Evolutionary conservation across 305 asterid genomes (phyloP).

Genomic region (Fraxinus floribunda): DNA sequence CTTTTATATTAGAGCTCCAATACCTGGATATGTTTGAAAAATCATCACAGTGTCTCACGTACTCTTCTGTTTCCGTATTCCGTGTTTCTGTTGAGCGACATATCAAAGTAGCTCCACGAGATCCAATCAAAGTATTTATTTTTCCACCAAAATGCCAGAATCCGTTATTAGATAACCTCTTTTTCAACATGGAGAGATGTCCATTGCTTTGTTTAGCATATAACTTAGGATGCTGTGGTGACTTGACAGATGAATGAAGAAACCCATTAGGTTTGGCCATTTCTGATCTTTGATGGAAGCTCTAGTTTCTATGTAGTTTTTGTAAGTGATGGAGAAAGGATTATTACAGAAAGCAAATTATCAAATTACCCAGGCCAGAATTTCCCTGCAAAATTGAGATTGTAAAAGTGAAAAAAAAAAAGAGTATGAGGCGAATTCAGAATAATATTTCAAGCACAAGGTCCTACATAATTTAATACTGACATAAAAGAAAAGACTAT

Average conservation of each 20-base stretch:
- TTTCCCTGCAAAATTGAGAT: constrained; percentile 24
- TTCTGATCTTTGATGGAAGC: constrained; percentile 24
- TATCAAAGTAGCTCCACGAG: constrained; percentile 46
- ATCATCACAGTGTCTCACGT: constrained; percentile 37
- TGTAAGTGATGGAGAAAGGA: constrained; percentile 25
- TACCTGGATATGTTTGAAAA: constrained; percentile 60
- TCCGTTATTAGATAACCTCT: constrained; percentile 43
- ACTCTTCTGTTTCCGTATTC: constrained; percentile 54
- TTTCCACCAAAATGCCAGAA: constrained; percentile 52
- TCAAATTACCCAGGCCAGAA: constrained; percentile 23
- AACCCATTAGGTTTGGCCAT: constrained; percentile 71
- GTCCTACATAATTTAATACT: neutral
- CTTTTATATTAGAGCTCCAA: constrained; percentile 8
- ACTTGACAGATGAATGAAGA: constrained; percentile 60
- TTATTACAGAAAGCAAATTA: constrained; percentile 20
- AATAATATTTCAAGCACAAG: constrained; percentile 14
- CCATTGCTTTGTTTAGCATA: constrained; percentile 40
- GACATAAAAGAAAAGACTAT: neutral
- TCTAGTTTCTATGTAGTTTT: constrained; percentile 17
- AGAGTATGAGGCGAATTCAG: constrained; percentile 13
- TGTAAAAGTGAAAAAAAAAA: constrained; percentile 13
- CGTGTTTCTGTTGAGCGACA: constrained; percentile 60
- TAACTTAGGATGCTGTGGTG: constrained; percentile 64
- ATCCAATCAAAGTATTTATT: constrained; percentile 31
- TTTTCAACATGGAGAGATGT: constrained; percentile 40